phyloP scores from a whole-genome alignment of 116 monocot genomes.

The Cymodocea nodosa region DNA sequence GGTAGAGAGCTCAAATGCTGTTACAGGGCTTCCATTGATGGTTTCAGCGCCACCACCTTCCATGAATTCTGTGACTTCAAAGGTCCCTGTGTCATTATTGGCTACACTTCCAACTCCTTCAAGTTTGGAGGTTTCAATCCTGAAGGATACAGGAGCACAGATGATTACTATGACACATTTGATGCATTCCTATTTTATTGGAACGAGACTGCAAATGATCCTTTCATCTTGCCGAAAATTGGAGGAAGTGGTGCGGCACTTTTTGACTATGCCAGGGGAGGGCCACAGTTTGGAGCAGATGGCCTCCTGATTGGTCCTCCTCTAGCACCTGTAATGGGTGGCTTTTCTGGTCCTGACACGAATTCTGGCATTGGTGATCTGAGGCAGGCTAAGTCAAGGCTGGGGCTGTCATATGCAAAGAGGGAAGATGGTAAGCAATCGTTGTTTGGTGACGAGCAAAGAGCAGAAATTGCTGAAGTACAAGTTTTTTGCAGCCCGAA shows the following conservation, averaged over 20 bases:
- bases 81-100: constrained; percentile 65
- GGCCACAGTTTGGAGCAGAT: constrained; percentile 44
- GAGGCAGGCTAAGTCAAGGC: constrained; percentile 73
- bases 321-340: constrained; percentile 89
- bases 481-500: constrained; percentile 81
- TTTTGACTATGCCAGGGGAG: constrained; percentile 92
- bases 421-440: constrained; percentile 85
- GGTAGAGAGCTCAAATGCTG: constrained; percentile 85
- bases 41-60: constrained; percentile 74
- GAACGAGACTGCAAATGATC: constrained; percentile 17
- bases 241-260: constrained; percentile 93
- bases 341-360: constrained; percentile 80
- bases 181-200: constrained; percentile 95
- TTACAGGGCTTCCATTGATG: constrained; percentile 55
- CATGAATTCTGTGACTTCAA: constrained; percentile 69
- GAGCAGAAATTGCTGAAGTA: constrained; percentile 53
- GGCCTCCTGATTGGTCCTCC: constrained; percentile 92
- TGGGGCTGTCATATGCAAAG: constrained; percentile 83
- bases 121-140: constrained; percentile 92
- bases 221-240: constrained; percentile 50
- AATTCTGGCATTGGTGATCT: constrained; percentile 79
- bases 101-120: constrained; percentile 48
- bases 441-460: constrained; percentile 59
- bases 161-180: constrained; percentile 81
- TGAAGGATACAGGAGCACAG: constrained; percentile 88